Percentiles rank a stretch among this genome's conserved stretches.
Evolutionary conservation across 2,329 filamentous ascomycete genomes (phyloP).

Genomic region (Epicoccum sorghinum): DNA sequence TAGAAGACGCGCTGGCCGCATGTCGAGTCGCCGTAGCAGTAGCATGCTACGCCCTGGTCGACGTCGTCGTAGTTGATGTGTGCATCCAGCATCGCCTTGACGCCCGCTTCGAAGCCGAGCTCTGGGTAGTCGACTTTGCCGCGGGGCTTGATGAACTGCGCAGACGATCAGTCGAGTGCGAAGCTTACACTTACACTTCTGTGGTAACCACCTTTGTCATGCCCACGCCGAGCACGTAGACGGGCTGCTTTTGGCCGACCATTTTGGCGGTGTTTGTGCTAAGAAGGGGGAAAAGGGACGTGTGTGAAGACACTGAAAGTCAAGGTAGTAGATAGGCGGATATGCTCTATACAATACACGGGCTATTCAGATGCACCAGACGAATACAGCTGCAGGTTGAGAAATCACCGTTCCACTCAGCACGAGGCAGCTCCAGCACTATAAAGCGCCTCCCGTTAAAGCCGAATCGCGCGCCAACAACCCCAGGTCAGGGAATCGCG

Average conservation of each 20-base stretch:
- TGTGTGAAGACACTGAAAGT: neutral
- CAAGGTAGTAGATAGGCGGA: no score
- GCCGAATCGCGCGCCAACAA: conserved; percentile 2
- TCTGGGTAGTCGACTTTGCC: conserved; percentile 95
- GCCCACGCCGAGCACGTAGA: conserved; percentile 94
- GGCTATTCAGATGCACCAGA: neutral
- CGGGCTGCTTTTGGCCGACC: conserved; percentile 60
- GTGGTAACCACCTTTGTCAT: conserved; percentile 72
- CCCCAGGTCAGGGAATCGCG: conserved; percentile 9
- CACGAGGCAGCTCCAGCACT: conserved; percentile 5
- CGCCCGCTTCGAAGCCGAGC: conserved; percentile 87
- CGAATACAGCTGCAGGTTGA: neutral
- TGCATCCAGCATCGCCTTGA: conserved; percentile 82
- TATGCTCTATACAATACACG: no score
- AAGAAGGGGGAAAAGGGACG: neutral
- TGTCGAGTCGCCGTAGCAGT: conserved; percentile 95
- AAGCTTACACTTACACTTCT: neutral
- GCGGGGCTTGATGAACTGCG: conserved; percentile 90
- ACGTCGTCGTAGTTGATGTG: conserved; percentile 97
- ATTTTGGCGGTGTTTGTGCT: conserved; percentile 46
- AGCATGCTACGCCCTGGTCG: conserved; percentile 94
- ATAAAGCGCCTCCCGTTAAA: conserved; percentile 2
- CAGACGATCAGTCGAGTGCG: no score
- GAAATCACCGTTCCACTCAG: neutral
- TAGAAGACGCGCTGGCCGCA: conserved; percentile 97